Conservation (phyloP, 2,329 filamentous ascomycete genomes). For the Neopestalotiopsis clavispora region DNA sequence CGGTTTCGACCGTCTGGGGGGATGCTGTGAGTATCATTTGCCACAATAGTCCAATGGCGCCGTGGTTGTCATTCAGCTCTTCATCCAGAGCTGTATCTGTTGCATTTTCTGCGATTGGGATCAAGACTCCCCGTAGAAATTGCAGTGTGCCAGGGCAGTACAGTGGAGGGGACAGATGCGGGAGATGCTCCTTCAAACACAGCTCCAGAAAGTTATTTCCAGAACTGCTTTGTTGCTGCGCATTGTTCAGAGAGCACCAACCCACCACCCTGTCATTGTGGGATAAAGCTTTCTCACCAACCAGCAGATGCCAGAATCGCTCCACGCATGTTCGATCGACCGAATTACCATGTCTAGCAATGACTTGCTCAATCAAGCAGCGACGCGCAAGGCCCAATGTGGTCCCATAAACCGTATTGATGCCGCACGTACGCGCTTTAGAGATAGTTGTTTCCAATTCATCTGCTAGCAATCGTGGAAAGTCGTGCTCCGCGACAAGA, state of each 20-base stretch:
- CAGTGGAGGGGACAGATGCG: constrained; percentile 58
- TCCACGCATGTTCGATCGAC: constrained; percentile 67
- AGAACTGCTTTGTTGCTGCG: constrained; percentile 45
- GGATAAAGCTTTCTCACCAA: constrained; percentile 67
- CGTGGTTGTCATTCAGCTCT: constrained; percentile 55
- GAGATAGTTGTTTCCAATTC: constrained; percentile 65
- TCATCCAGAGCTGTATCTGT: constrained; percentile 55
- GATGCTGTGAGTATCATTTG: constrained; percentile 75
- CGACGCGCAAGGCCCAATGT: constrained; percentile 57
- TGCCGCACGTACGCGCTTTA: constrained; percentile 44
- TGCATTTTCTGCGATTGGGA: constrained; percentile 50
- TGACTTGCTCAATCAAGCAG: constrained; percentile 62
- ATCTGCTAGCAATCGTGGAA: constrained; percentile 65
- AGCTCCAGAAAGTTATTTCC: constrained; percentile 60
- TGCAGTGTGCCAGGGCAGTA: constrained; percentile 67
- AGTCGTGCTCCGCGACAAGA: constrained; percentile 64
- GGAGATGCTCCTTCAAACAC: constrained; percentile 62
- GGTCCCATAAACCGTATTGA: constrained; percentile 51
- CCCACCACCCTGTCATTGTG: constrained; percentile 66
- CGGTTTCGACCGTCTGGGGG: constrained; percentile 66
- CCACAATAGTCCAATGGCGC: constrained; percentile 78
- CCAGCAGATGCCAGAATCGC: constrained; percentile 73
- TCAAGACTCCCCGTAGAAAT: constrained; percentile 61
- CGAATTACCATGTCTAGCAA: constrained; percentile 63
- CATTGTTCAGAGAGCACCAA: constrained; percentile 69